Evolutionary conservation across 2,329 filamentous ascomycete species (phyloP), one percentile per base, ranked within the genome.

Genomic region (Juglanconis sp.): DNA sequence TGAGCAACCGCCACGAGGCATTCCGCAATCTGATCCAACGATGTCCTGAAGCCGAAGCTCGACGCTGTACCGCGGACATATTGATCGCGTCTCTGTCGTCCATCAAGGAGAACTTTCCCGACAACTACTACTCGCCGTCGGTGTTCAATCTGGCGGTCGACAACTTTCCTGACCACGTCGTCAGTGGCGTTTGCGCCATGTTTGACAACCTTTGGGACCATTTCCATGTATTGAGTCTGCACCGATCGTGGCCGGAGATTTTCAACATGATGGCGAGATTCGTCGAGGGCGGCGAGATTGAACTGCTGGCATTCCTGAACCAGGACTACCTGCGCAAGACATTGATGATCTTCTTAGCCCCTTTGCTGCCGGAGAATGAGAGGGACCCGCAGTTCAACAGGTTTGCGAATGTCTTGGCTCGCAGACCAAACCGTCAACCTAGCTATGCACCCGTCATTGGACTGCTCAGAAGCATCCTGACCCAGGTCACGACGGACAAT

Each of bases 181-280:
- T 82, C 30, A 67, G 71, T 32, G 69, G 71, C 2, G 71, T 75
- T 4, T 71, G 86, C 46, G 66, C 68, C 17, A 74, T 85, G 30
- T 77, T 92, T 53, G 75, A 78, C 35, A 71, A 78, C 30, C 71
- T 91, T 3, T 91, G 86, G 83, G 75, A 81, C 3, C 77, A 74
- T n/a, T 85, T 92, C 59, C 85, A 90, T 62, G 72, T 77, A 3
- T 77, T 81, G 50, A 57, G 48, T 30, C 17, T 52, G 32, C 76
- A 85, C 34, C 83, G 87, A 59, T 83, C 89, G 3, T 95, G 91
- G 91, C 84, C 87, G 47, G 90, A 94, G 67, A 88, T 88, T 60
- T 94, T 94, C 69, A 82, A 83, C 11, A 80, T 89, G n/a, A 77
- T 93, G 63, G 69, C 82, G n/a, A 77, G 77, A n/a, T 88, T 93